These are phyloP conservation scores for Drechslera avenae DNA, from an alignment of 2,329 filamentous ascomycete genomes.

Conservation along the genomic window DNA sequence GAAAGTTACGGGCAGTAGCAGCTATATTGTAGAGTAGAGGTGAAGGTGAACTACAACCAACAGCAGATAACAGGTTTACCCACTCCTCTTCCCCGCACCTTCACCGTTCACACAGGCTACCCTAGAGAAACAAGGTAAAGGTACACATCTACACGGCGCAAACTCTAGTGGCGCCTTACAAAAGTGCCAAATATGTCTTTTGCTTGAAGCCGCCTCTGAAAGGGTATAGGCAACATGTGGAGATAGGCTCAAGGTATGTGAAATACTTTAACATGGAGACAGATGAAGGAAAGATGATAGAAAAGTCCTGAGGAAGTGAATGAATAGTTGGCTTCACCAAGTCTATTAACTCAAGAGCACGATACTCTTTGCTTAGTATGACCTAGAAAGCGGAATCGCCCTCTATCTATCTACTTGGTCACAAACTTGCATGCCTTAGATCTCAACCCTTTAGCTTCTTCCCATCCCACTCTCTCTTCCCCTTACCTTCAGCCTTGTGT, in stretches of 20 bases:
- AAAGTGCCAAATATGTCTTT: too few relatives aligned
- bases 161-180: too few relatives aligned
- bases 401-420: neutral
- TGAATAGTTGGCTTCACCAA: too few relatives aligned
- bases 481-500: slow-evolving; percentile 62
- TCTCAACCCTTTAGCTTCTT: slow-evolving; percentile 27
- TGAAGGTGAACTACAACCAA: neutral
- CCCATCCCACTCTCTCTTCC: slow-evolving; percentile 37
- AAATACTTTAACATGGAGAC: too few relatives aligned
- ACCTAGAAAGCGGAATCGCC: neutral
- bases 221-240: too few relatives aligned
- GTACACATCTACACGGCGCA: neutral
- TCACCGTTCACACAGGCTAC: neutral
- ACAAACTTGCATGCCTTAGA: slow-evolving; percentile 3
- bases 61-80: neutral
- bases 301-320: too few relatives aligned
- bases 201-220: neutral
- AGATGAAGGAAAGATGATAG: too few relatives aligned
- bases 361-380: too few relatives aligned
- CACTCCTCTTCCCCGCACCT: neutral
- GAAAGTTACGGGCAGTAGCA: neutral
- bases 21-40: neutral
- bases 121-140: neutral
- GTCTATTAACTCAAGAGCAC: too few relatives aligned
- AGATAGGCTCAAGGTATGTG: too few relatives aligned